Percentiles rank a stretch among this genome's conserved stretches.
Conservation (phyloP, 2,329 filamentous ascomycete species). For the Grosmannia clavigera region DNA sequence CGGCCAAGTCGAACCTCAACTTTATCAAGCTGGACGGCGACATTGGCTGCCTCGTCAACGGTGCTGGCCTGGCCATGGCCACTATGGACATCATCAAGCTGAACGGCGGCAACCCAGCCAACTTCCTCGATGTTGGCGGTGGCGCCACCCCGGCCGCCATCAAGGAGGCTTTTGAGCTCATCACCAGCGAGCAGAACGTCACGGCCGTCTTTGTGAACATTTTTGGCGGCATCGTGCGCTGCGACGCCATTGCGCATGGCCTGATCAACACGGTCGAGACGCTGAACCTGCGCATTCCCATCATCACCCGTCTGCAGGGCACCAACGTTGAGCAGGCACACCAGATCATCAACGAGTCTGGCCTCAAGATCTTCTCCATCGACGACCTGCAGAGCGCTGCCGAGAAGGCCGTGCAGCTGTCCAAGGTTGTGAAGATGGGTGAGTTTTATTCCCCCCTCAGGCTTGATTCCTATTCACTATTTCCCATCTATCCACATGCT, state of each 20-base stretch:
- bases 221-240: constrained; percentile 96
- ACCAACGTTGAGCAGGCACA: constrained; percentile 96
- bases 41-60: constrained; percentile 98
- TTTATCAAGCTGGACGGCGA: constrained; percentile 99
- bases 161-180: constrained; percentile 94
- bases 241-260: constrained; percentile 92
- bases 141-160: constrained; percentile 95
- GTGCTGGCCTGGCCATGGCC: constrained; percentile 97
- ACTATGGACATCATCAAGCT: constrained; percentile 99
- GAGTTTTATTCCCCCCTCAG: constrained; percentile 25
- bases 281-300: constrained; percentile 92
- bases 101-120: constrained; percentile 88
- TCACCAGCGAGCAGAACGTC: constrained; percentile 96
- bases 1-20: constrained; percentile 88
- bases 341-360: constrained; percentile 88
- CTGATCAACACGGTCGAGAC: constrained; percentile 88
- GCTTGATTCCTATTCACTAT: background rate
- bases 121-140: constrained; percentile 98
- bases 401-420: constrained; percentile 97
- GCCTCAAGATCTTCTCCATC: constrained; percentile 99
- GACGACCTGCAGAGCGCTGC: constrained; percentile 95
- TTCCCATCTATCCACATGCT: background rate
- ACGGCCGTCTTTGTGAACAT: constrained; percentile 99
- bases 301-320: constrained; percentile 93
- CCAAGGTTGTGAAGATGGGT: constrained; percentile 98